Conservation (phyloP, 2,329 filamentous ascomycete species). For the Lachnellula occidentalis region DNA sequence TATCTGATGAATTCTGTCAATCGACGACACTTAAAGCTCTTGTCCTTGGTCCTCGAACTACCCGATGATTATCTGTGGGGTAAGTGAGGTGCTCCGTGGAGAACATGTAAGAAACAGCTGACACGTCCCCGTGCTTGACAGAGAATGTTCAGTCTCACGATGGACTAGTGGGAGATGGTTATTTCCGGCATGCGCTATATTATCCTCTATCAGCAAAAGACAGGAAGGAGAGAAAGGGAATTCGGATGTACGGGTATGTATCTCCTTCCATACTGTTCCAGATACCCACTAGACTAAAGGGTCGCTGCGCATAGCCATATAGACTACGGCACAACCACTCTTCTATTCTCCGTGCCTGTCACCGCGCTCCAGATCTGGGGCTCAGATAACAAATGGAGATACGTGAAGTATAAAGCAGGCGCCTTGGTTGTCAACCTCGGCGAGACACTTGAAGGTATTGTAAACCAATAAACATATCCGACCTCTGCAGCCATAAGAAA, state of each 20-base stretch:
- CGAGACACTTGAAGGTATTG: constrained; percentile 32
- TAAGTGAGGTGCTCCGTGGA: neutral
- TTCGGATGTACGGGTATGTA: constrained; percentile 35
- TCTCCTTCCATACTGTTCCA: neutral
- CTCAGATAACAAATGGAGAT: constrained; percentile 39
- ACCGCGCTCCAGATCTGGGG: constrained; percentile 43
- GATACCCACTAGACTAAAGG: neutral
- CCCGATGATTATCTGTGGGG: constrained; percentile 40
- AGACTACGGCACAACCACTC: constrained; percentile 42
- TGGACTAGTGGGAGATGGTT: constrained; percentile 38
- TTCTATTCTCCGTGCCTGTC: constrained; percentile 43
- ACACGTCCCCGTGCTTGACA: neutral
- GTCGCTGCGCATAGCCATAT: constrained; percentile 39
- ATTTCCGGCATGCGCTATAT: constrained; percentile 42
- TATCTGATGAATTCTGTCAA: constrained; percentile 45
- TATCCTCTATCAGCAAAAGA: constrained; percentile 33
- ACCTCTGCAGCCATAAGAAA: neutral
- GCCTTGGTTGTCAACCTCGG: constrained; percentile 44
- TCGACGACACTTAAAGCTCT: constrained; percentile 36
- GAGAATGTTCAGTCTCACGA: constrained; percentile 39
- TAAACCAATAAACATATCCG: neutral
- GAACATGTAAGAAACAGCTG: neutral
- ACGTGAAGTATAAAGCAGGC: constrained; percentile 39
- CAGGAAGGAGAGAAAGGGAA: constrained; percentile 32
- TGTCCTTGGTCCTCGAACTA: constrained; percentile 40